Percentiles rank a stretch among this genome's conserved stretches.
These are phyloP conservation scores for Crithidia expoeki DNA, from an alignment of 208 protist genomes.

Conservation along the genomic window DNA sequence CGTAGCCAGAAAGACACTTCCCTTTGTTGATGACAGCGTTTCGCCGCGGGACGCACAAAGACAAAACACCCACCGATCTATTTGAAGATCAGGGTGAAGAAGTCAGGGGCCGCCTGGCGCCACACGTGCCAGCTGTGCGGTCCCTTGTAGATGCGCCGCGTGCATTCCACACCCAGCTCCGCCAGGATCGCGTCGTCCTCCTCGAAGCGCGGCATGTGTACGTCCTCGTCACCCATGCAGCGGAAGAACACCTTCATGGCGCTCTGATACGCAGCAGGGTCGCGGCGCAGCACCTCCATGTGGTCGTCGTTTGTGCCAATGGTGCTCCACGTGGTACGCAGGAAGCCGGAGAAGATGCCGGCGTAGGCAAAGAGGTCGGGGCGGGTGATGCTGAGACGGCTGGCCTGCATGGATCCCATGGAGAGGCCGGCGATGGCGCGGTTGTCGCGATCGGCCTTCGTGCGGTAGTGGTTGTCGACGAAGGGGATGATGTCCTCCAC, in stretches of 20 bases:
- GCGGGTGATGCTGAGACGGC: conserved; percentile 32
- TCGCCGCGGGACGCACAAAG: too few species aligned
- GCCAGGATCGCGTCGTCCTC: conserved; percentile 35
- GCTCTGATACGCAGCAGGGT: conserved; percentile 18
- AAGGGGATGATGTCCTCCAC: conserved; percentile 38
- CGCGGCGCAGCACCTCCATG: conserved; percentile 26
- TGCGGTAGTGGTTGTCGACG: conserved; percentile 39
- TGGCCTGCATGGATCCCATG: conserved; percentile 43
- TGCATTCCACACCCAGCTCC: conserved; percentile 31
- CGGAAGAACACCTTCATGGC: conserved; percentile 37
- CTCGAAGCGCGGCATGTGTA: conserved; percentile 17
- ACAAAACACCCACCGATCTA: not conserved
- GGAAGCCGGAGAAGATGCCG: conserved; percentile 42
- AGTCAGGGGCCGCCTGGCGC: conserved; percentile 32
- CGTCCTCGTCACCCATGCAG: conserved; percentile 35
- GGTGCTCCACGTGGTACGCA: conserved; percentile 20
- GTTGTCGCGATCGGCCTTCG: conserved; percentile 27
- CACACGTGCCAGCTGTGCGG: conserved; percentile 47
- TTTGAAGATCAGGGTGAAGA: conserved; percentile 22
- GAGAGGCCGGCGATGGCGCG: conserved; percentile 43
- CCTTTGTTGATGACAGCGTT: too few species aligned
- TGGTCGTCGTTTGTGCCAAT: conserved; percentile 22
- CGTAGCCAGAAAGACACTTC: too few species aligned
- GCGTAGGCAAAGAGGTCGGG: conserved; percentile 39
- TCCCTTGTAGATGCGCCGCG: conserved; percentile 33